phyloP scores from a whole-genome alignment of 495 filamentous ascomycete genomes.

The Penicillium atrosanguineum region DNA sequence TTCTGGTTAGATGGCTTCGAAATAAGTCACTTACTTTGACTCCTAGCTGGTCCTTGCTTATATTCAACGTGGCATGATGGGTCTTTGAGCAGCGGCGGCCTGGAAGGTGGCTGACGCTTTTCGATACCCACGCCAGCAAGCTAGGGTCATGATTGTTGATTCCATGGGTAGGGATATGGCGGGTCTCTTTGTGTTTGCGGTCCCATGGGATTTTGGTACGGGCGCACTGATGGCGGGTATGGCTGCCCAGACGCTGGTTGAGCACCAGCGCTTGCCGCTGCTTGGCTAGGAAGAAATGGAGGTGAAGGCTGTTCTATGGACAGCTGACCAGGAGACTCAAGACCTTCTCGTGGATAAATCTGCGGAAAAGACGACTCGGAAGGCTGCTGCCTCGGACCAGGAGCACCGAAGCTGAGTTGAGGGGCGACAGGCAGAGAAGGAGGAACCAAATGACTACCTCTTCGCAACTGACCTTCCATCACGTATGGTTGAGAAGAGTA shows the following conservation, averaged over 20 bases:
- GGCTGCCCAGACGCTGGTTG: slow-evolving; percentile 2
- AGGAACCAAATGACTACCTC: slow-evolving; percentile 4
- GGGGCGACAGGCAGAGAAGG: slow-evolving; percentile 5
- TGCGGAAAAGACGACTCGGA: slow-evolving; percentile 10
- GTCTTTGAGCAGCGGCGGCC: neutral
- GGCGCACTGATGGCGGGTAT: slow-evolving; percentile 5
- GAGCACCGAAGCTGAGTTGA: slow-evolving; percentile 7
- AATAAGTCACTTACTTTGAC: neutral
- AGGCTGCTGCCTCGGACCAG: neutral
- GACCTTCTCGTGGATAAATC: slow-evolving; percentile 2
- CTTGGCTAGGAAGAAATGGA: slow-evolving; percentile 1
- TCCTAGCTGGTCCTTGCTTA: neutral
- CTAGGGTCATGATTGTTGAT: slow-evolving; percentile 7
- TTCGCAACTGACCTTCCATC: slow-evolving; percentile 17
- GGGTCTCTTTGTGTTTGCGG: slow-evolving; percentile 9
- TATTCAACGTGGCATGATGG: neutral
- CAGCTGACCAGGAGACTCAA: neutral
- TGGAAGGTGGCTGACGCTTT: neutral
- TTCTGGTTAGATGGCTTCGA: neutral
- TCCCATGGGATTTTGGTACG: slow-evolving; percentile 1
- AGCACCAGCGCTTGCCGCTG: slow-evolving; percentile 1
- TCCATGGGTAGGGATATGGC: slow-evolving; percentile 17
- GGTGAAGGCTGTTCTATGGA: slow-evolving; percentile 2
- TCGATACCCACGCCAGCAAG: neutral
- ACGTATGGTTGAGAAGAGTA: slow-evolving; percentile 16